Evolutionary conservation across 2,329 filamentous ascomycete genomes (phyloP).

Genomic region (Pyrenochaeta sp.): DNA sequence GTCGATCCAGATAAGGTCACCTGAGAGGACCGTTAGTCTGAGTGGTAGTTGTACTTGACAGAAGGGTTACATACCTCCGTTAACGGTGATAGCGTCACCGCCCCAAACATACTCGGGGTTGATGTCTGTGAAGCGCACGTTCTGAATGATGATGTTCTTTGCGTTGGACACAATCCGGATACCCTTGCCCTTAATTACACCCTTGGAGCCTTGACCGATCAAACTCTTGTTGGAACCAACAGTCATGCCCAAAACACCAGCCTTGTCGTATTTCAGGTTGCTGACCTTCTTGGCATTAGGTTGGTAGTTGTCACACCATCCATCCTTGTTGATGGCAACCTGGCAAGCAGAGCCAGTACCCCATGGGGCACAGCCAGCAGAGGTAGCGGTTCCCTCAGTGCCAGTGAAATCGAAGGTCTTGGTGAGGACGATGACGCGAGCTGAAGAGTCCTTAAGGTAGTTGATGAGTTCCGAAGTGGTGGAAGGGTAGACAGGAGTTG

Average conservation of each 20-base stretch:
- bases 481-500: constrained; percentile 31
- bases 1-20: constrained; percentile 36
- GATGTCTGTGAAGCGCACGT: constrained; percentile 55
- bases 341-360: constrained; percentile 64
- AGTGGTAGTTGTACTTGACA: not conserved
- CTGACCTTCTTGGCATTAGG: constrained; percentile 58
- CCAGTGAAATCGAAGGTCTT: constrained; percentile 65
- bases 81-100: constrained; percentile 45
- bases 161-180: constrained; percentile 53
- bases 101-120: constrained; percentile 49
- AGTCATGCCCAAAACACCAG: constrained; percentile 60
- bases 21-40: constrained; percentile 6
- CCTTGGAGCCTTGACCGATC: constrained; percentile 61
- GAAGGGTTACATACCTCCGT: constrained; percentile 31
- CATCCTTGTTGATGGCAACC: constrained; percentile 65
- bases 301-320: constrained; percentile 67
- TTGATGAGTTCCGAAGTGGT: constrained; percentile 62
- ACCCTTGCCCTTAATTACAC: constrained; percentile 67
- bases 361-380: constrained; percentile 64
- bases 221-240: constrained; percentile 67
- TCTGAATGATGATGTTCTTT: constrained; percentile 63
- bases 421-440: constrained; percentile 67
- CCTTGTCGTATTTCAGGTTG: constrained; percentile 60
- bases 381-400: constrained; percentile 62
- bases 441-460: constrained; percentile 63